Base-by-base conservation (phyloP, 208 protist species). In the Acanthamoeba lenticulata region DNA sequence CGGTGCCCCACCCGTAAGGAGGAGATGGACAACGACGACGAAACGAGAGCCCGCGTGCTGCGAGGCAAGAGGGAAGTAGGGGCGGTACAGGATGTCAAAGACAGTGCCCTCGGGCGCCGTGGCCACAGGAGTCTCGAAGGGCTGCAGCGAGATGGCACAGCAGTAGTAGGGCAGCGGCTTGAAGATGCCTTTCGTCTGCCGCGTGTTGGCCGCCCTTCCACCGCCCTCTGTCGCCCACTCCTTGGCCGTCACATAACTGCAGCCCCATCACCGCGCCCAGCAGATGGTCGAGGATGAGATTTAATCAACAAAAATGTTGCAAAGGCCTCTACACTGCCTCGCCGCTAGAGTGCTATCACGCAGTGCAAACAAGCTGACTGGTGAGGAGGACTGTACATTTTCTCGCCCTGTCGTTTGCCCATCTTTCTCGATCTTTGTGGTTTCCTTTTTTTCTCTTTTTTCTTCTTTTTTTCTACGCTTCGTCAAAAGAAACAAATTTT, bases 1-100 rank as follows among this genome's bases (percentile, higher is more conserved):
- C n/a, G n/a, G n/a, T n/a, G n/a, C n/a, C n/a, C n/a, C n/a, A n/a
- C n/a, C n/a, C n/a, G n/a, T n/a, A n/a, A n/a, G n/a, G n/a, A n/a
- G n/a, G n/a, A n/a, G n/a, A n/a, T n/a, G n/a, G n/a, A n/a, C n/a
- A n/a, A n/a, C n/a, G n/a, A n/a, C n/a, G n/a, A n/a, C n/a, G n/a
- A n/a, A 24, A n/a, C n/a, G n/a, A n/a, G 55, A 62, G 15, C 24
- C 24, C 19, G 55, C 24, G 55, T 62, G 15, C 15, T 62, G 55
- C 24, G 13, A 81, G 13, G 36, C 27, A 29, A 44, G 69, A 40
- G 29, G 69, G 29, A 40, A 27, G 29, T 21, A 27, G 27, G 27
- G n/a, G 69, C n/a, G 32, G 49, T 92, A 92, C 86, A 92, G 40
- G 38, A 92, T 92, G 57, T 92, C 86, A 69, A 92, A 92, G 60